phyloP scores from a whole-genome alignment of 1,284 basidiomycete species.

The Puccinia coronata region DNA sequence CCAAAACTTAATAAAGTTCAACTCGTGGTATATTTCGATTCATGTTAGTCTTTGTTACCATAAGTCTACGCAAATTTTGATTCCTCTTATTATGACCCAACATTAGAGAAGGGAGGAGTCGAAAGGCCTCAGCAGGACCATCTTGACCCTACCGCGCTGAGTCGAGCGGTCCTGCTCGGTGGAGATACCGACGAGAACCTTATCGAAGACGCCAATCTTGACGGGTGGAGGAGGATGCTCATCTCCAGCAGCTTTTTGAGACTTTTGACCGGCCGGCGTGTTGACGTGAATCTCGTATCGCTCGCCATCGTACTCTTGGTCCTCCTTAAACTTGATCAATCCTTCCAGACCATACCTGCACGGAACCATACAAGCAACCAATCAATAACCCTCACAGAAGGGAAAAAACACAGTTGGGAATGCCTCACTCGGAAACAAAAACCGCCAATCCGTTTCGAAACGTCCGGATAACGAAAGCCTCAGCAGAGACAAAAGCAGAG shows the following conservation, averaged over 20 bases:
- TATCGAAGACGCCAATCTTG: conserved; percentile 47
- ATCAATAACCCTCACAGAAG: conserved; percentile 21
- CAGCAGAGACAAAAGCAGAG: conserved; percentile 52
- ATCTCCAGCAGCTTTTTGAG: background rate
- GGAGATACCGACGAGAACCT: conserved; percentile 37
- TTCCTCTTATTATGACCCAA: background rate
- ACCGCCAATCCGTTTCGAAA: conserved; percentile 95
- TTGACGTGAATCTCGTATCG: conserved; percentile 56
- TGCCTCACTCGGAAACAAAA: conserved; percentile 83
- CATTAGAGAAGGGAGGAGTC: conserved; percentile 58
- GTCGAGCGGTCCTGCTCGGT: conserved; percentile 46
- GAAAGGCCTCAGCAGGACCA: conserved; percentile 69
- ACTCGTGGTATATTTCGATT: too few species aligned
- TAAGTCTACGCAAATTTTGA: too few species aligned
- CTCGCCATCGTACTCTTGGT: conserved; percentile 57
- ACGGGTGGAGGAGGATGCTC: background rate
- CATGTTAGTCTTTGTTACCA: too few species aligned
- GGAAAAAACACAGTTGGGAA: conserved; percentile 24
- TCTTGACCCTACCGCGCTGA: conserved; percentile 51
- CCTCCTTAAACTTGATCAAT: conserved; percentile 57
- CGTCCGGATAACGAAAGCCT: conserved; percentile 86
- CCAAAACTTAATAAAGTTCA: too few species aligned
- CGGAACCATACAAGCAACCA: conserved; percentile 2
- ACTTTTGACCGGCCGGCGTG: background rate
- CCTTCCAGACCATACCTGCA: conserved; percentile 56